Conservation (phyloP, 2,329 filamentous ascomycete species). For the Paecilomyces fulvus region DNA sequence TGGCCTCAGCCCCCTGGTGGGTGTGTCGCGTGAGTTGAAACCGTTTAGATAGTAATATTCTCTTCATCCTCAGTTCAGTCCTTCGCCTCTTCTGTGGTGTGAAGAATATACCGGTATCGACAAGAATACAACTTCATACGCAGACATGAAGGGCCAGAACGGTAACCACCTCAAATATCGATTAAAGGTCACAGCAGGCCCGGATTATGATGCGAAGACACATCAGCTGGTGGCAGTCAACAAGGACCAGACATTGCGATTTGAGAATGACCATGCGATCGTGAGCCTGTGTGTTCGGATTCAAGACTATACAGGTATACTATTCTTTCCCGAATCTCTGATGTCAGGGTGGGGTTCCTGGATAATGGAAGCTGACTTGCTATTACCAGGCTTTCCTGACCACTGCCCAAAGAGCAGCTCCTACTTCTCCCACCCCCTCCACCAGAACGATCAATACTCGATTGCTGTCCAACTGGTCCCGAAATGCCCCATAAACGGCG, state of each 20-base stretch:
- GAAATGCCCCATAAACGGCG: conserved; percentile 56
- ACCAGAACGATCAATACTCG: conserved; percentile 72
- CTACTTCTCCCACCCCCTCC: conserved; percentile 67
- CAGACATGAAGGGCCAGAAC: not conserved
- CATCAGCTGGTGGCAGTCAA: conserved; percentile 74
- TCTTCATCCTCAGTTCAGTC: not conserved
- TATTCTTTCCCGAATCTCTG: not conserved
- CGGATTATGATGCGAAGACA: conserved; percentile 62
- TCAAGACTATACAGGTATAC: conserved; percentile 46
- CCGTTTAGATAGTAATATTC: not conserved
- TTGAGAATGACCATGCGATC: conserved; percentile 57
- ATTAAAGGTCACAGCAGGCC: conserved; percentile 72
- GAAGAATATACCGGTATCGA: not conserved
- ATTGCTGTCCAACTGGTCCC: conserved; percentile 72
- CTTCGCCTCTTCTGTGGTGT: not conserved
- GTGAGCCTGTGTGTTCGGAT: conserved; percentile 68
- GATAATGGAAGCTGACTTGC: not conserved
- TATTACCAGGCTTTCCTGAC: conserved; percentile 56
- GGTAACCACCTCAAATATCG: conserved; percentile 45
- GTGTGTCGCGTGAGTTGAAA: not conserved
- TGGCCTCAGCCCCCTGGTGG: not conserved
- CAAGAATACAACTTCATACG: not conserved
- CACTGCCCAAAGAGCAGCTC: conserved; percentile 59
- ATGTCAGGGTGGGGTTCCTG: not conserved
- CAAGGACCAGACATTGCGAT: conserved; percentile 49